Conservation (phyloP, 345 rosid species). For the Angophora floribunda region DNA sequence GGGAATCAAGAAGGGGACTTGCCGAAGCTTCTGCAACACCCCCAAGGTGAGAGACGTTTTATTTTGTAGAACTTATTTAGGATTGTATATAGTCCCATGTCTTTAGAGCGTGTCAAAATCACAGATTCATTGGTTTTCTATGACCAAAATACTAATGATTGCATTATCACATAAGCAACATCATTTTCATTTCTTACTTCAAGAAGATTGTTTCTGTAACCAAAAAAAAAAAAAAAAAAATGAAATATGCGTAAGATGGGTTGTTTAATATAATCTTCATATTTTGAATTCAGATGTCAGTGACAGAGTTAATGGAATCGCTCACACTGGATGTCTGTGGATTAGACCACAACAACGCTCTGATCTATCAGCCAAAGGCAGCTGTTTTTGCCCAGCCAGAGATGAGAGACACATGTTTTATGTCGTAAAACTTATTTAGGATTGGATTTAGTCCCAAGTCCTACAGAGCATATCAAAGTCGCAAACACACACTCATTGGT, state of each 20-base stretch:
- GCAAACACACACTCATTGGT: not conserved
- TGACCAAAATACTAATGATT: not conserved
- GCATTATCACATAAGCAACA: not conserved
- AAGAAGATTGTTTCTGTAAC: not conserved
- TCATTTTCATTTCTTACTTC: not conserved
- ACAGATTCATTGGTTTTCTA: not conserved
- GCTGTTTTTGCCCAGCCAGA: not conserved
- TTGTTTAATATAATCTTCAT: not conserved
- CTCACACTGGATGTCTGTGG: not conserved
- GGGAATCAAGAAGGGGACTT: not conserved
- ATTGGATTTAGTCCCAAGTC: not conserved
- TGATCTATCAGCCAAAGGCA: not conserved
- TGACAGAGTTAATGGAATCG: not conserved
- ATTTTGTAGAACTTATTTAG: not conserved
- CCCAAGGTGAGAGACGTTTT: not conserved
- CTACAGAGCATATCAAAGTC: not conserved
- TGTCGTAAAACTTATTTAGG: not conserved
- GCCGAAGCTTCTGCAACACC: not conserved
- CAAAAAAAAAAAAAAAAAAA: not conserved
- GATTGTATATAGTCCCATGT: not conserved
- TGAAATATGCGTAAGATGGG: not conserved
- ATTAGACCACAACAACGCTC: not conserved
- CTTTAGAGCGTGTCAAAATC: not conserved
- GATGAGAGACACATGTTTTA: not conserved
- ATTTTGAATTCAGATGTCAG: not conserved